Evolutionary conservation across 495 filamentous ascomycete genomes (phyloP).

Genomic region (Pyrenula massariospora): DNA sequence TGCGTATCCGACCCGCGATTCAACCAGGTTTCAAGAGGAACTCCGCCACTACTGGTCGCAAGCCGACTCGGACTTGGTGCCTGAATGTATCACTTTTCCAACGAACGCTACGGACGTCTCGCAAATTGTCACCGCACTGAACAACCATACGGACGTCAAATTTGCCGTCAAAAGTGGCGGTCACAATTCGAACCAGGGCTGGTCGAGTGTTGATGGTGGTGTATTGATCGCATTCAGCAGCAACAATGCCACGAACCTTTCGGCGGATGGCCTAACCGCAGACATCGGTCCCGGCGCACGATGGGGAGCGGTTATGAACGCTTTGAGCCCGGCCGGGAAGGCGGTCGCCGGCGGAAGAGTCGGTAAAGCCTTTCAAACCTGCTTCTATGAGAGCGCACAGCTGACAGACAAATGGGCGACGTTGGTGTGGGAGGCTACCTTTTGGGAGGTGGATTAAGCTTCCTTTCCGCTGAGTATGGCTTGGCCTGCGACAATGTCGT

Average conservation of each 20-base stretch:
- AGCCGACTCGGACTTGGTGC: constrained; percentile 18
- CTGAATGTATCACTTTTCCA: constrained; percentile 21
- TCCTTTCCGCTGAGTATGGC: constrained; percentile 43
- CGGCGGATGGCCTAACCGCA: constrained; percentile 13
- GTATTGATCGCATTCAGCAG: constrained; percentile 8
- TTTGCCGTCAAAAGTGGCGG: background rate
- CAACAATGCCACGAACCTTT: constrained; percentile 16
- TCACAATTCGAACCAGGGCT: constrained; percentile 5
- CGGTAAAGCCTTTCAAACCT: background rate
- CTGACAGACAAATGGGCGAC: too few relatives aligned
- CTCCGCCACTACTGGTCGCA: constrained; percentile 14
- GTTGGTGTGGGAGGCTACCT: constrained; percentile 28
- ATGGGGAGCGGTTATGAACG: constrained; percentile 9
- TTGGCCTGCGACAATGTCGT: constrained; percentile 42
- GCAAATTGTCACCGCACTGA: constrained; percentile 9
- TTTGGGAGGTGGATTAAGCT: constrained; percentile 35
- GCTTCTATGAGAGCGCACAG: too few relatives aligned
- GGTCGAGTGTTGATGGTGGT: constrained; percentile 7
- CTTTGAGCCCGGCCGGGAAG: constrained; percentile 5
- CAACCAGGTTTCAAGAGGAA: constrained; percentile 3
- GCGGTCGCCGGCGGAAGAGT: constrained; percentile 24
- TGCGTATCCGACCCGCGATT: background rate
- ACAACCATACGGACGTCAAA: background rate
- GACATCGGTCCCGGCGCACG: constrained; percentile 16
- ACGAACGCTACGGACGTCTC: constrained; percentile 15